These are phyloP conservation scores for Hagleromyces aurorensis DNA, from an alignment of 805 yeast species.

Conservation along the genomic window DNA sequence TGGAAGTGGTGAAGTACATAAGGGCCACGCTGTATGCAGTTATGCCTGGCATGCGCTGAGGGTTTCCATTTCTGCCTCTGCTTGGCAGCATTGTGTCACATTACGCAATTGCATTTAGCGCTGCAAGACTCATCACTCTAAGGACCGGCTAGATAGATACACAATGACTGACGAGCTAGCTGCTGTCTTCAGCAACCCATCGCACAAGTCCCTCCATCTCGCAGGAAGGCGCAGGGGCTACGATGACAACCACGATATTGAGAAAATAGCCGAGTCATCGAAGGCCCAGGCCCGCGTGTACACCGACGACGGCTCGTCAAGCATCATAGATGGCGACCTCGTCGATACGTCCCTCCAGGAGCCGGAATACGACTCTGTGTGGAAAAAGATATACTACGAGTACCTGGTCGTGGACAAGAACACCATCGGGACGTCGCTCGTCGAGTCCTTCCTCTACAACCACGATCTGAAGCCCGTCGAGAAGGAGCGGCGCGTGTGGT, in stretches of 20 bases:
- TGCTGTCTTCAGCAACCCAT: slow-evolving; percentile 12
- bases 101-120: no score
- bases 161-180: slow-evolving; percentile 13
- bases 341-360: slow-evolving; percentile 4
- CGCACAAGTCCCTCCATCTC: slow-evolving; percentile 3
- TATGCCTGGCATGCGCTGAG: no score
- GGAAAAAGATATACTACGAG: slow-evolving; percentile 21
- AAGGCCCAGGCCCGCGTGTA: slow-evolving; percentile 1
- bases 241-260: slow-evolving; percentile 2
- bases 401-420: slow-evolving; percentile 22
- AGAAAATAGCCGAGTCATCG: no score
- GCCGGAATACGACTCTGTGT: slow-evolving; percentile 7
- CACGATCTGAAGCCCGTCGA: slow-evolving; percentile 77
- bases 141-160: no score
- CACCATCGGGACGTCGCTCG: slow-evolving; percentile 37
- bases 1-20: no score
- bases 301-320: slow-evolving; percentile 1
- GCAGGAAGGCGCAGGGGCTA: slow-evolving; percentile 1
- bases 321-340: slow-evolving; percentile 1
- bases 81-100: no score
- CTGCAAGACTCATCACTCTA: no score
- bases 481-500: slow-evolving; percentile 68
- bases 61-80: no score
- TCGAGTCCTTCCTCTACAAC: slow-evolving; percentile 64
- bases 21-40: no score